Evolutionary conservation across 164 flowering plant species (phyloP).

Genomic region (Annona cherimola): DNA sequence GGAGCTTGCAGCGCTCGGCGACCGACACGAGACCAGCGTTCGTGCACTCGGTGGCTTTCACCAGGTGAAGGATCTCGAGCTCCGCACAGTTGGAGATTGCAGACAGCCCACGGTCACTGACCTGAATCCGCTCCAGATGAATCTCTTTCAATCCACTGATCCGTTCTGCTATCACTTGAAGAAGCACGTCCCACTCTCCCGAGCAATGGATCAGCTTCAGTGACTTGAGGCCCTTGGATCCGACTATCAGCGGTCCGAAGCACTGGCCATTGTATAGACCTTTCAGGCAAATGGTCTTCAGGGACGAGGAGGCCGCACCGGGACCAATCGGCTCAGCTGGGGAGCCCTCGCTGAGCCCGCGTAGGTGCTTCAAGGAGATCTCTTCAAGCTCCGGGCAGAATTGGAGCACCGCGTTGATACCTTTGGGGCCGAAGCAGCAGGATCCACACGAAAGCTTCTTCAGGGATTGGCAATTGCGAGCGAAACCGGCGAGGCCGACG

Average conservation of each 20-base stretch:
- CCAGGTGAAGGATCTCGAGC: conserved; percentile 71
- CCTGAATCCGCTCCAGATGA: conserved; percentile 85
- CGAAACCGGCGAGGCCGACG: conserved; percentile 55
- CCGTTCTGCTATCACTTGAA: conserved; percentile 35
- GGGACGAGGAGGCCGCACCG: conserved; percentile 43
- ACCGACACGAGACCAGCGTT: conserved; percentile 50
- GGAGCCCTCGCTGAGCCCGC: conserved; percentile 49
- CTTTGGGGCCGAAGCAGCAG: conserved; percentile 68
- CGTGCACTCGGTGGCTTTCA: conserved; percentile 77
- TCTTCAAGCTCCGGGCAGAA: conserved; percentile 66
- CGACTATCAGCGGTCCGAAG: conserved; percentile 60
- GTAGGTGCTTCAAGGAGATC: conserved; percentile 73
- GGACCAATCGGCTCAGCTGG: conserved; percentile 50
- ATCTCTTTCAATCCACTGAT: conserved; percentile 51
- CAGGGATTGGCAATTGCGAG: conserved; percentile 44
- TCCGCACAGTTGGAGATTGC: conserved; percentile 53
- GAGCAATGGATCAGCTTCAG: conserved; percentile 64
- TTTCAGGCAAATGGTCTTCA: conserved; percentile 58
- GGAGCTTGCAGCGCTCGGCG: conserved; percentile 58
- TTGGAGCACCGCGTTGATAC: conserved; percentile 63
- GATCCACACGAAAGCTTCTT: conserved; percentile 79
- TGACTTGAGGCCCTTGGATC: conserved; percentile 52
- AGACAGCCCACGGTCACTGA: conserved; percentile 64
- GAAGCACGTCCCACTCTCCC: conserved; percentile 80
- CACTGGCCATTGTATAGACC: conserved; percentile 78